Base-by-base conservation (phyloP, 306 rosid genomes). In the Castanea crenata region DNA sequence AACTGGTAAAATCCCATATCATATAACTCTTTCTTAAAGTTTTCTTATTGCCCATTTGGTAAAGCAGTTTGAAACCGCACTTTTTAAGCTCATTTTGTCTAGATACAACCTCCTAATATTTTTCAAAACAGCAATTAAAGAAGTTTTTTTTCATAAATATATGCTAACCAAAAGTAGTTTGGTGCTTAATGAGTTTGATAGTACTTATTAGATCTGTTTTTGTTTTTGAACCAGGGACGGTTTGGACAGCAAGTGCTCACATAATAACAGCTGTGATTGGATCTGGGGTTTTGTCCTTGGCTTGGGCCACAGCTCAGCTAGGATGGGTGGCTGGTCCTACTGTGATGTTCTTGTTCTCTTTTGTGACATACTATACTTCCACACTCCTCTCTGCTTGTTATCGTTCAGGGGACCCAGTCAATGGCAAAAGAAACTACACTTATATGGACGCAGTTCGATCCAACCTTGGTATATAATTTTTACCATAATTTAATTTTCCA, bases 311-410 rank as follows among this genome's bases (percentile, higher is more conserved):
- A 8, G 98, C 98, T 34, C 98, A 94, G 77, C 96, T 94, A 34
- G 98, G 98, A 70, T 94, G 98, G 98, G 35, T 92, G 62, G 96
- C 92, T 76, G 98, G 98, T 68, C 98, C 98, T 13, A 51, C 78
- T 49, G 89, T 83, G 5, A 89, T 94, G 98, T 27, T 90, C 27
- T 63, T 94, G 82, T 94, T 94, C 86, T 79, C 97, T 29, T n/a
- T 81, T 57, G 92, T 94, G 35, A 94, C 98, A 78, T 92, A 85
- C 83, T 94, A 89, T 84, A 94, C 97, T 10, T 85, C 98, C 5
- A 49, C 82, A 49, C 96, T 94, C 71, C 94, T 94, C 64, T 79
- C 93, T 56, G 84, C 83, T 44, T 94, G 98, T 68, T 94, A 94
- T 49, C 92, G 98, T 4, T 55, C 91, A 13, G 92, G 92, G 4